phyloP scores from a whole-genome alignment of 2,329 filamentous ascomycete species.

The Cryphonectria naterciae region DNA sequence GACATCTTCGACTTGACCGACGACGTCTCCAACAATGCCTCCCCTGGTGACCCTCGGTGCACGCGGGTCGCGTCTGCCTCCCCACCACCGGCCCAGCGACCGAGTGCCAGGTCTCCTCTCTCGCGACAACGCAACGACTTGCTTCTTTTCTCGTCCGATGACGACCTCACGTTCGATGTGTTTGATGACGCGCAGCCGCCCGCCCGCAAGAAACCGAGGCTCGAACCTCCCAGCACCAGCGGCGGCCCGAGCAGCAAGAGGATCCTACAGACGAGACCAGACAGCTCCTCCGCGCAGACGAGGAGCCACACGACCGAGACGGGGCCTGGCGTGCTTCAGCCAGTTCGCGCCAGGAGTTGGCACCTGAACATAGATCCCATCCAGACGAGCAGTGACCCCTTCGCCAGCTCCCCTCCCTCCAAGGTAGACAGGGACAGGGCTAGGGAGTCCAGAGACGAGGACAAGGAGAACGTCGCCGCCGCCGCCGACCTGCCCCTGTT shows the following conservation, averaged over 20 bases:
- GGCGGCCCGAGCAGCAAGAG: neutral
- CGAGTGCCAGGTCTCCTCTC: neutral
- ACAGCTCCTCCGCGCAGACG: neutral
- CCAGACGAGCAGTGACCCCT: conserved; percentile 35
- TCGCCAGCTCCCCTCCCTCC: conserved; percentile 23
- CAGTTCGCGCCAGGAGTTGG: conserved; percentile 31
- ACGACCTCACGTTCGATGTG: conserved; percentile 16
- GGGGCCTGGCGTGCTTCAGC: conserved; percentile 20
- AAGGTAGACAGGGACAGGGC: neutral
- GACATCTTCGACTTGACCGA: conserved; percentile 32
- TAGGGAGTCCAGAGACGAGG: neutral
- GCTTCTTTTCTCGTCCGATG: conserved; percentile 44
- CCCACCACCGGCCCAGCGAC: neutral
- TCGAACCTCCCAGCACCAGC: conserved; percentile 28
- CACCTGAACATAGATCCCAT: conserved; percentile 35
- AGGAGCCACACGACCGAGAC: neutral
- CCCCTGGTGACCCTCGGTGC: neutral
- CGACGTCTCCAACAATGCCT: conserved; percentile 22
- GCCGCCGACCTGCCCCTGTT: conserved; percentile 5
- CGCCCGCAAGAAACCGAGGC: conserved; percentile 38
- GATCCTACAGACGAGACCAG: neutral
- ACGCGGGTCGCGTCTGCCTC: neutral
- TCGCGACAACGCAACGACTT: conserved; percentile 30
- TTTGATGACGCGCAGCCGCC: conserved; percentile 17
- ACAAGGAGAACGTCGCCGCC: conserved; percentile 25